Evolutionary conservation across 345 rosid genomes (phyloP), one percentile per base, ranked within the genome.

Genomic region (Xanthoceras sorbifolium): DNA sequence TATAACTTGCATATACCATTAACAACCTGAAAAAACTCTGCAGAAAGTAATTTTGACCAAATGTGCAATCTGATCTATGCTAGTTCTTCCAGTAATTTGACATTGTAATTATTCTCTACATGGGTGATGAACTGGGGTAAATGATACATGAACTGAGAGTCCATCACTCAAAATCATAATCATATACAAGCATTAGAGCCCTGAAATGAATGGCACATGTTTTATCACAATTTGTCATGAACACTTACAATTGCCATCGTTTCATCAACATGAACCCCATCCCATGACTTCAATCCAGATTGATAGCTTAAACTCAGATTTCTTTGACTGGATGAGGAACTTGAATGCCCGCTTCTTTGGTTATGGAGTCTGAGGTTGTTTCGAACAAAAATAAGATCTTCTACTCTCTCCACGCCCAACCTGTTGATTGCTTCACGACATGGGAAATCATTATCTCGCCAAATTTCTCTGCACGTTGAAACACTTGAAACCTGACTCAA

Each of bases 301-400:
- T 77, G 72, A 12, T 80, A 74, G 34, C 79, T 68, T 40, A 69
- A 34, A 42, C 72, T 7, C n/a, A 15, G 59, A 61, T 73, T 73
- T 82, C 82, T 74, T 29, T 59, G 78, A 31, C 81, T 36, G 31
- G 70, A 38, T 22, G 79, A 42, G 46, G 71, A 78, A 61, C 75
- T 76, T 34, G 69, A 64, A 70, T 68, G 61, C 0, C 66, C 69
- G 42, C 69, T 69, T 76, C 71, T 81, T 62, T 77, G 85, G 48
- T 61, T 64, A 68, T 78, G 84, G 65, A 87, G 79, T 71, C 82
- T 82, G 60, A 82, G 87, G 67, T 85, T 85, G 75, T 82, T 87
- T 34, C 75, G 78, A 75, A 84, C 85, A 63, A 69, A 84, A n/a
- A 82, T 22, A 73, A 80, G 83, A 71, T 84, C 85, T 72, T 84